Conservation (phyloP, 371 early-diverging fungal species). For the Rhizopus delemar region DNA sequence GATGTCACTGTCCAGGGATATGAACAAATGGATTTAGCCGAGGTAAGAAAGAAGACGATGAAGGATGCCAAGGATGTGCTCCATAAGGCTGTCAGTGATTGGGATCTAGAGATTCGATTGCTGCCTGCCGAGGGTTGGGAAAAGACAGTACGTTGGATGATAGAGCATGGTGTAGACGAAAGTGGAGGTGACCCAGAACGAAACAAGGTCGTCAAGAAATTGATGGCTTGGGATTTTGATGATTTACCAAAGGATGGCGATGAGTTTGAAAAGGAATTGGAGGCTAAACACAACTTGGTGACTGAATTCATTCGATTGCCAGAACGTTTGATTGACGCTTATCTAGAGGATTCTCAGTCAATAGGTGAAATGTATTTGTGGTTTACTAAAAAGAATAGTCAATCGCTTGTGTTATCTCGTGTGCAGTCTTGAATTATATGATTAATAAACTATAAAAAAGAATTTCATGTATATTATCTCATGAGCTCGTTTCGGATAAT, state of each 20-base stretch:
- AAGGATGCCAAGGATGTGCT: conserved; percentile 29
- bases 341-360: conserved; percentile 30
- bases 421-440: no score
- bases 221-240: conserved; percentile 52
- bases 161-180: conserved; percentile 29
- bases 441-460: no score
- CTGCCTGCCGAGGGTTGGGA: conserved; percentile 49
- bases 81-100: conserved; percentile 30
- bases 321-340: conserved; percentile 30
- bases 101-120: conserved; percentile 43
- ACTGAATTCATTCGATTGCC: conserved; percentile 45
- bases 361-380: conserved; percentile 56
- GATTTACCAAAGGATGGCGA: conserved; percentile 36
- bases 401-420: conserved; percentile 11
- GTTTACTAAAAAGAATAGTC: conserved; percentile 39
- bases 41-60: conserved; percentile 28
- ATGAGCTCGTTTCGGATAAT: no score
- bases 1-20: conserved; percentile 35
- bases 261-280: conserved; percentile 47
- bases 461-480: no score
- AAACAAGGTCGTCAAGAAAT: conserved; percentile 36
- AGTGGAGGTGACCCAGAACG: conserved; percentile 20
- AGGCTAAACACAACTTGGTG: conserved; percentile 32
- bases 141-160: conserved; percentile 39
- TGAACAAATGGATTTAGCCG: conserved; percentile 8